Percentiles rank a stretch among this genome's conserved stretches.
These are phyloP conservation scores for Coemansia interrupta DNA, from an alignment of 192 early-diverging fungal species.

Conservation along the genomic window DNA sequence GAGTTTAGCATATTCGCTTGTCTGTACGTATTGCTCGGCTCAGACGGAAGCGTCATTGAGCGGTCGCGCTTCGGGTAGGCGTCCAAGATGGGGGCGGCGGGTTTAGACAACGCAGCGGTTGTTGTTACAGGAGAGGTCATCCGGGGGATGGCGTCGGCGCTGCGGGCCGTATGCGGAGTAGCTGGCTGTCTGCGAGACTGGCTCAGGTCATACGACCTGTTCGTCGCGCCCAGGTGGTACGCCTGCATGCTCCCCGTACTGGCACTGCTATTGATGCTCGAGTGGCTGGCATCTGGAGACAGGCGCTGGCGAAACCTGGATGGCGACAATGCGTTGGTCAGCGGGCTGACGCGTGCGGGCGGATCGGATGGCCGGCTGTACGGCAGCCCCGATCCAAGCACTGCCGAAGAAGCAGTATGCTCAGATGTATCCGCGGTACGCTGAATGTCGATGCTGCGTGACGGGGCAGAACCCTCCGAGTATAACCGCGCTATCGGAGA, in stretches of 20 bases:
- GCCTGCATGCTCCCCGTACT: conserved; percentile 1
- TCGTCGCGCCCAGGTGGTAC: conserved; percentile 3
- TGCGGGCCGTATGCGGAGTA: conserved; percentile 3
- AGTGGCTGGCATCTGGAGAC: conserved; percentile 4
- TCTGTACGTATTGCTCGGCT: background rate
- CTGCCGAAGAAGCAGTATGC: background rate
- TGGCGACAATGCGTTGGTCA: background rate
- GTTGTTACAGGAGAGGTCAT: background rate
- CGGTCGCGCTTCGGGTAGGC: conserved; percentile 31
- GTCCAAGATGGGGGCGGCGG: background rate
- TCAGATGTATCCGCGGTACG: conserved; percentile 5
- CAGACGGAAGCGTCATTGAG: conserved; percentile 37
- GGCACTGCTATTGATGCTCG: conserved; percentile 3
- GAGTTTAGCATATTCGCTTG: background rate
- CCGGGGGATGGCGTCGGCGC: conserved; percentile 12
- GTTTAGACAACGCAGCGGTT: background rate
- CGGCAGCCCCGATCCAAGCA: too few relatives aligned
- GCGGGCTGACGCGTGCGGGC: background rate
- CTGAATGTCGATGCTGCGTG: conserved; percentile 26
- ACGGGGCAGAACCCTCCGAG: conserved; percentile 8
- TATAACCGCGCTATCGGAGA: conserved; percentile 13
- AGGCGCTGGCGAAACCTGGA: background rate
- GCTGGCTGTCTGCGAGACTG: background rate
- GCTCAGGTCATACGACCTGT: conserved; percentile 7
- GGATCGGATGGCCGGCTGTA: background rate